Conservation (phyloP, 306 rosid species). For the Lotus japonicus region DNA sequence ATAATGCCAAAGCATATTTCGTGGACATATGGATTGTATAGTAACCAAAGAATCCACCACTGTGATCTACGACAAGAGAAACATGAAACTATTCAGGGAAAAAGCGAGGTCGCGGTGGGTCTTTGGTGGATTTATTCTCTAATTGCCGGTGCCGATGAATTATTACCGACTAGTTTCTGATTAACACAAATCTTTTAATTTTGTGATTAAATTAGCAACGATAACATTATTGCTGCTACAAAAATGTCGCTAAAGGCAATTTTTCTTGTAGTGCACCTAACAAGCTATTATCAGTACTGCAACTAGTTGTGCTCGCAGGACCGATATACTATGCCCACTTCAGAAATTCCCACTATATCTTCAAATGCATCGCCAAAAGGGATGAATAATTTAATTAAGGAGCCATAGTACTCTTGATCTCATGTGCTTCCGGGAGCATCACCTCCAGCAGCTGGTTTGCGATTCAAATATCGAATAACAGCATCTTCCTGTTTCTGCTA, state of each 20-base stretch:
- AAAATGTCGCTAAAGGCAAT: too few relatives aligned
- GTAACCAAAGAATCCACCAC: conserved; percentile 19
- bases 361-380: conserved; percentile 18
- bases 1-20: conserved; percentile 12
- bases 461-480: conserved; percentile 87
- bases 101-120: too few relatives aligned
- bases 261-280: conserved; percentile 7
- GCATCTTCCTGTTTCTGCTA: too few relatives aligned
- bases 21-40: background rate
- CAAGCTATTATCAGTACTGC: background rate
- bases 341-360: background rate
- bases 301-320: conserved; percentile 24
- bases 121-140: too few relatives aligned
- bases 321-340: too few relatives aligned
- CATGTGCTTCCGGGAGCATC: conserved; percentile 88
- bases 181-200: too few relatives aligned
- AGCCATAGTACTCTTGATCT: conserved; percentile 11
- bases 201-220: too few relatives aligned
- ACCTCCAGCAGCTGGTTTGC: conserved; percentile 72
- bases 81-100: conserved; percentile 2
- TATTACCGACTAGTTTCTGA: too few relatives aligned
- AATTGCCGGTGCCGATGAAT: too few relatives aligned
- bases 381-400: background rate
- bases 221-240: too few relatives aligned
- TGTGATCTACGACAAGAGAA: conserved; percentile 7